These are phyloP conservation scores for Mollisia scopiformis DNA, from an alignment of 2,329 filamentous ascomycete genomes.

Conservation along the genomic window DNA sequence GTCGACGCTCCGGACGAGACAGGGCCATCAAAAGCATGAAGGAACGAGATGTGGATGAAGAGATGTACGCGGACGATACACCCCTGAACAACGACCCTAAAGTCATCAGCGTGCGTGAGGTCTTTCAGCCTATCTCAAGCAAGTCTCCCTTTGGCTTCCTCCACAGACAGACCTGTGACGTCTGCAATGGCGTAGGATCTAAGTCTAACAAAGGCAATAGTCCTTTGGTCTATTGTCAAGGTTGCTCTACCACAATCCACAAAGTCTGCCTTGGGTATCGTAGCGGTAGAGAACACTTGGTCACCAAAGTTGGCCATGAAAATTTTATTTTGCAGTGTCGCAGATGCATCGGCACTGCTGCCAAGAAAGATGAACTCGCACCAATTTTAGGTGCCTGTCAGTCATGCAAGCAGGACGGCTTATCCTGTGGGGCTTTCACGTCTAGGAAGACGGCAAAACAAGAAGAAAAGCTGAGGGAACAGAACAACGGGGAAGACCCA, in stretches of 20 bases:
- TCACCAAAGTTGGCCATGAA: constrained; percentile 79
- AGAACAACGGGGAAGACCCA: constrained; percentile 81
- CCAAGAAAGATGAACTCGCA: constrained; percentile 68
- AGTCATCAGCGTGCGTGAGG: constrained; percentile 69
- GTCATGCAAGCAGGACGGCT: constrained; percentile 65
- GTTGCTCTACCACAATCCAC: constrained; percentile 84
- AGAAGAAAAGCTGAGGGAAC: constrained; percentile 80
- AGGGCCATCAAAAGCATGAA: constrained; percentile 43
- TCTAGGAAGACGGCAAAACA: constrained; percentile 72
- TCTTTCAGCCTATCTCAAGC: constrained; percentile 65
- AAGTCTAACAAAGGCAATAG: constrained; percentile 58
- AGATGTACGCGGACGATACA: constrained; percentile 53
- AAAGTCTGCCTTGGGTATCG: constrained; percentile 79
- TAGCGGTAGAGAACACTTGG: constrained; percentile 77
- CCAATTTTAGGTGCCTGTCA: constrained; percentile 76
- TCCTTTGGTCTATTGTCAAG: constrained; percentile 83
- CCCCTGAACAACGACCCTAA: constrained; percentile 51
- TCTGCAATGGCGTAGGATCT: constrained; percentile 62
- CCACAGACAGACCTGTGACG: constrained; percentile 74
- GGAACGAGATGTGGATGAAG: constrained; percentile 52
- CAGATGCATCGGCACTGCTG: constrained; percentile 73
- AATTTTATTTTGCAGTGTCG: constrained; percentile 89
- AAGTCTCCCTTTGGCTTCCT: constrained; percentile 69
- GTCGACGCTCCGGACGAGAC: constrained; percentile 40
- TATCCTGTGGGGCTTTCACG: constrained; percentile 76